phyloP scores from a whole-genome alignment of 2,329 filamentous ascomycete species.

The Apiospora hydei region DNA sequence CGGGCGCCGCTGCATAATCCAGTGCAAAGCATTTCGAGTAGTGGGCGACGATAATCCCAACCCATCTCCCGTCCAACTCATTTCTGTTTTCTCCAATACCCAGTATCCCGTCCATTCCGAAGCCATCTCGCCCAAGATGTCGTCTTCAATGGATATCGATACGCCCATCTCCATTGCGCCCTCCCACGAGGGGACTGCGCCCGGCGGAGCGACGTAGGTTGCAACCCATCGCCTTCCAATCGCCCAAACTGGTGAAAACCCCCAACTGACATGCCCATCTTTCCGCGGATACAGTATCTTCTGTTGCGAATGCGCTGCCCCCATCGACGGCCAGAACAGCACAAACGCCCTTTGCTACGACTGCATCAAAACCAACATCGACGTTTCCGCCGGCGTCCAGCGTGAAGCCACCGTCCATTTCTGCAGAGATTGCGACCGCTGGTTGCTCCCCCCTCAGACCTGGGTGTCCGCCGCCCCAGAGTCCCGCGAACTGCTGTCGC shows the following conservation, averaged over 20 bases:
- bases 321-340: slow-evolving; percentile 89
- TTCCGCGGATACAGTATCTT: slow-evolving; percentile 72
- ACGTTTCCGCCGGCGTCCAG: slow-evolving; percentile 91
- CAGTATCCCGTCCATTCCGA: not conserved
- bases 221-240: slow-evolving; percentile 24
- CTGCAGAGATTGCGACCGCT: slow-evolving; percentile 94
- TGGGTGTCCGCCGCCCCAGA: slow-evolving; percentile 89
- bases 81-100: not conserved
- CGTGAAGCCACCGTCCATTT: slow-evolving; percentile 89
- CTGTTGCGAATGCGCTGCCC: slow-evolving; percentile 96
- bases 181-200: slow-evolving; percentile 33
- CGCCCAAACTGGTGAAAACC: slow-evolving; percentile 22
- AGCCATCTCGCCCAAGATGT: slow-evolving; percentile 48
- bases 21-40: slow-evolving; percentile 16
- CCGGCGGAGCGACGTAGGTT: slow-evolving; percentile 61
- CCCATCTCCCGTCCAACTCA: not conserved
- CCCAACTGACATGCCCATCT: slow-evolving; percentile 29
- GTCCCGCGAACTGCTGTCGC: slow-evolving; percentile 88
- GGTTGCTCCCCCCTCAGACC: slow-evolving; percentile 83
- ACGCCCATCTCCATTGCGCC: slow-evolving; percentile 56
- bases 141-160: slow-evolving; percentile 62
- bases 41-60: slow-evolving; percentile 16
- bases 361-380: slow-evolving; percentile 92
- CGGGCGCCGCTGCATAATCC: slow-evolving; percentile 3
- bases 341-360: slow-evolving; percentile 93